Evolutionary conservation across 129 eudicot genomes (phyloP).

Genomic region (Centrapalus pauciflorus): DNA sequence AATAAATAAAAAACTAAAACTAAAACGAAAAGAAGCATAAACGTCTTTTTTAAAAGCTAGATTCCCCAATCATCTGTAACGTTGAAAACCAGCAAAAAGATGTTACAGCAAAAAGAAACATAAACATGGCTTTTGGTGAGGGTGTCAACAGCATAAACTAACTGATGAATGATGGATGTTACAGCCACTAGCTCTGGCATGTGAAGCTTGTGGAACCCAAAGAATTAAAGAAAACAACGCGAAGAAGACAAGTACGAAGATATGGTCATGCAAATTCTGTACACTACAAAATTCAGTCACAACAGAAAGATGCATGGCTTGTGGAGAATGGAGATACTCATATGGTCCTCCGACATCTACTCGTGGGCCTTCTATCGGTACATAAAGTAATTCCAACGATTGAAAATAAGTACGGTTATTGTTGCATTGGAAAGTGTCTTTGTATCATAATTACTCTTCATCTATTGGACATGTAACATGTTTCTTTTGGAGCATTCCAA

Average conservation of each 20-base stretch:
- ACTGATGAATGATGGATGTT: neutral
- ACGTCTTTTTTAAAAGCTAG: neutral
- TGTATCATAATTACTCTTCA: neutral
- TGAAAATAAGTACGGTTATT: neutral
- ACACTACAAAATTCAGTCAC: conserved; percentile 47
- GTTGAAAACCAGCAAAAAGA: too few species aligned
- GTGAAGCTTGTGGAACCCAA: conserved; percentile 72
- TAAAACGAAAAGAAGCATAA: neutral
- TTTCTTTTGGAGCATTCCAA: too few species aligned
- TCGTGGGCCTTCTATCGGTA: conserved; percentile 49
- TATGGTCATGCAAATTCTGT: conserved; percentile 86
- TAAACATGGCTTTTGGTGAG: too few species aligned
- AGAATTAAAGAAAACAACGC: conserved; percentile 23
- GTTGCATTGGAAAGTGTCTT: neutral
- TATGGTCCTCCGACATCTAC: conserved; percentile 55
- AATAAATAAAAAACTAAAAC: too few species aligned
- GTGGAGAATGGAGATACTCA: conserved; percentile 94
- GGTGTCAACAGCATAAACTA: too few species aligned
- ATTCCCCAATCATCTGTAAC: too few species aligned
- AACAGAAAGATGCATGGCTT: conserved; percentile 55
- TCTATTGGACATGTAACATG: neutral
- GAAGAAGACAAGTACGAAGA: conserved; percentile 27
- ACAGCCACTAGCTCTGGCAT: conserved; percentile 57
- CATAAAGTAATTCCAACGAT: conserved; percentile 19
- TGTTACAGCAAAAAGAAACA: too few species aligned